Evolutionary conservation across 2,329 filamentous ascomycete species (phyloP).

Genomic region (Diaporthe sp.): DNA sequence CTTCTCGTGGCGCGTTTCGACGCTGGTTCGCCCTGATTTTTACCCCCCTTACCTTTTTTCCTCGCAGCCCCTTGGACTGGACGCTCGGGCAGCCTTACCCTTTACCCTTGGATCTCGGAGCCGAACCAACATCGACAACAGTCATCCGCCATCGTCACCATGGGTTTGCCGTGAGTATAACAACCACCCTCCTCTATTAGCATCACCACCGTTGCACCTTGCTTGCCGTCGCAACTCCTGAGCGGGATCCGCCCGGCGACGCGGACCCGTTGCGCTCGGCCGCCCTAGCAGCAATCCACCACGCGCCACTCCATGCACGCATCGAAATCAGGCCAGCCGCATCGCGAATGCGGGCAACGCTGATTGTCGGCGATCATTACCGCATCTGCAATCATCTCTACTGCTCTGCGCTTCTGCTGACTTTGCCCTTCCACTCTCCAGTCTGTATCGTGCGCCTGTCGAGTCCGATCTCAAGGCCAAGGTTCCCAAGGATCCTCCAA

Average conservation of each 20-base stretch:
- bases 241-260: not conserved
- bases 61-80: not conserved
- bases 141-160: conserved; percentile 31
- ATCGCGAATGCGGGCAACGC: conserved; percentile 24
- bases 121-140: conserved; percentile 10
- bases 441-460: conserved; percentile 51
- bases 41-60: conserved; percentile 1
- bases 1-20: conserved; percentile 18
- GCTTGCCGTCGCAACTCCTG: not conserved
- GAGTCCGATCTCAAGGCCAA: conserved; percentile 50
- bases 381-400: not conserved
- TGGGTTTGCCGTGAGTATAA: conserved; percentile 42
- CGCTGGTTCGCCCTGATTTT: conserved; percentile 31
- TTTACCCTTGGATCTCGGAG: conserved; percentile 32
- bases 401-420: conserved; percentile 20
- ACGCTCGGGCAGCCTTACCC: not conserved
- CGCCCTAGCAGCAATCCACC: not conserved
- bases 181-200: not conserved
- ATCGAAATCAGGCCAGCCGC: conserved; percentile 2
- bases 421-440: conserved; percentile 41
- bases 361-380: not conserved
- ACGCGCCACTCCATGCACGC: not conserved
- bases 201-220: not conserved
- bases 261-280: conserved; percentile 13
- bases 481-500: conserved; percentile 45